Evolutionary conservation across 2,329 filamentous ascomycete species (phyloP), one percentile per base, ranked within the genome.

Genomic region (Fusarium veterinarium): DNA sequence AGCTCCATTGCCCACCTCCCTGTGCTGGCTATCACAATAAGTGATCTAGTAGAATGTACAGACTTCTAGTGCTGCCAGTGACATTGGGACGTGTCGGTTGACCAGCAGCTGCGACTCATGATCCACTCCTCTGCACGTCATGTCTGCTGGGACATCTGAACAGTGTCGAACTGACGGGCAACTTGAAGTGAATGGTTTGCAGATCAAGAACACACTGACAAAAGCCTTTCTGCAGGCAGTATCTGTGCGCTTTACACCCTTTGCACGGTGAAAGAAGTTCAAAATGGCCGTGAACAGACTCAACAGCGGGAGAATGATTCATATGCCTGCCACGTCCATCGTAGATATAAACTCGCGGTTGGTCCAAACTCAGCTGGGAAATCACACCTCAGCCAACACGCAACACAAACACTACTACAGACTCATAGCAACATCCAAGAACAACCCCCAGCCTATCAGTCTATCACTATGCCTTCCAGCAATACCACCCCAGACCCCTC

Each of bases 51-150:
- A 12, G 0, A 11, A 8, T 16, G 0, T 16, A 3, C 0, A 30
- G 13, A 10, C 5, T 8, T 2, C 0, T 12, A 20, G 0, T 3
- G 0, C 20, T 2, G 1, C 5, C 4, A 23, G 2, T 13, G 4
- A 25, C 1, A 14, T 2, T 14, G 6, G 3, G 4, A 10, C 0
- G 2, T 8, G 4, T 14, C 1, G 8, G 4, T 11, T 11, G 2
- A 2, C 6, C 3, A 4, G 6, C 5, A 25, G 12, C 23, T 5
- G 23, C 23, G 23, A 25, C 5, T 25, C 23, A 25, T 25, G 23
- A 4, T 25, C 5, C 23, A 25, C 23, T 25, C 23, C 23, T 25
- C 5, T 23, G 7, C 3, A 3, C 14, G 3, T 13, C 9, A 17
- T 14, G 13, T 45, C 12, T 4, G 7, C 11, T 11, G 1, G 8